phyloP scores from a whole-genome alignment of 345 rosid genomes.

The Gossypium mustelinum region DNA sequence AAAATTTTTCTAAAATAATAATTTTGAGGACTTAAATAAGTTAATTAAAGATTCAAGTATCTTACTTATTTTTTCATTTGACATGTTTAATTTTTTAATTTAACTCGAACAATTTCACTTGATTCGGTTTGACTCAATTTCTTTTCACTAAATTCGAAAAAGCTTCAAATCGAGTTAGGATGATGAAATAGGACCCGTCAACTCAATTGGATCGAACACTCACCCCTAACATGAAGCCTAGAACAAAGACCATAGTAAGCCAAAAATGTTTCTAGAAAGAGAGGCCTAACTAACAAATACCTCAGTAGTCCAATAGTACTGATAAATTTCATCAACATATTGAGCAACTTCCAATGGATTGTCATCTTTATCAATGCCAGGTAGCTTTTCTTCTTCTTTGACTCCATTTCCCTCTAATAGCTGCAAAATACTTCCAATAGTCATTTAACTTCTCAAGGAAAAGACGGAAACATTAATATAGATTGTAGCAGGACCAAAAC shows the following conservation, averaged over 20 bases:
- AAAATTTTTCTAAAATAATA: too few relatives aligned
- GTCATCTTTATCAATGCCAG: slow-evolving; percentile 64
- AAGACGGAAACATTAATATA: slow-evolving; percentile 3
- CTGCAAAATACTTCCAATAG: slow-evolving; percentile 37
- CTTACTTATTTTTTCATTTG: too few relatives aligned
- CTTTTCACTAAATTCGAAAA: too few relatives aligned
- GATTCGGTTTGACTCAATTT: too few relatives aligned
- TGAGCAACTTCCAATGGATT: slow-evolving; percentile 94
- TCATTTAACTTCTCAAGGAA: slow-evolving; percentile 20
- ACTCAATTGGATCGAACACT: too few relatives aligned
- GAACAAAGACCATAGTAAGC: background rate
- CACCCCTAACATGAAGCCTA: background rate
- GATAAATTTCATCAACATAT: slow-evolving; percentile 88
- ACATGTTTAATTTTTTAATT: too few relatives aligned
- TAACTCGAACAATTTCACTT: too few relatives aligned
- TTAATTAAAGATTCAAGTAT: too few relatives aligned
- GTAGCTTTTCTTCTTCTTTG: slow-evolving; percentile 42
- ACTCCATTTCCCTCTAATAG: slow-evolving; percentile 43
- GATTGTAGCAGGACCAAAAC: slow-evolving; percentile 27
- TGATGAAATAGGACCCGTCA: too few relatives aligned
- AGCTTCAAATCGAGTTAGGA: too few relatives aligned
- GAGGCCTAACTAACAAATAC: slow-evolving; percentile 31
- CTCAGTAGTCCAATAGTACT: slow-evolving; percentile 86
- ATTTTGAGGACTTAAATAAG: too few relatives aligned
- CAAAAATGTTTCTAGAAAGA: slow-evolving; percentile 3